Base-by-base conservation (phyloP, 1,139 yeast genomes). In the Yamadazyma blattariae region DNA sequence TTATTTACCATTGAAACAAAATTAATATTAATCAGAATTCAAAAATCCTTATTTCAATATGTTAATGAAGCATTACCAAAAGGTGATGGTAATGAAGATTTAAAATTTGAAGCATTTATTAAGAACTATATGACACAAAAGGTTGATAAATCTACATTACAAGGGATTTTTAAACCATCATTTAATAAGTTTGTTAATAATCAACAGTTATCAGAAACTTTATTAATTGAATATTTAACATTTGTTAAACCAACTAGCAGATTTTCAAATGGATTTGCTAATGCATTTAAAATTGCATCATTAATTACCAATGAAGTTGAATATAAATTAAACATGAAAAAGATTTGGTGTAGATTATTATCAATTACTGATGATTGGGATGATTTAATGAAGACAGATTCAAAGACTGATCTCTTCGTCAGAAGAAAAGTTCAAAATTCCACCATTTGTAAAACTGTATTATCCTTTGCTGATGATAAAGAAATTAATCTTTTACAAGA, bases 311-410 rank as follows among this genome's bases (percentile, higher is more conserved):
- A 61, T 39, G 64, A 61, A 29, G 35, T 43, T 7, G 27, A 45
- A 8, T 57, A 50, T 38, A 51, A 49, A 29, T 44, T 47, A 21
- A 54, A 52, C 29, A 40, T 56, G n/a, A 50, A 50, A 30, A 51
- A 70, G 12, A 61, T 82, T 2, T 84, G 94, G 92, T 64, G 79
- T 47, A 66, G 92, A 40, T 65, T 83, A 31, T 59, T 84, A 8
- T 48, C 61, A 2, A 49, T 78, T n/a, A 67, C 74, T 1, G 82
- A 79, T 45, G 75, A 79, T 45, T 81, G 88, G 86, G 41, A 52
- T 6, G 50, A 54, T 11, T 52, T 77, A 16, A 56, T 63, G n/a
- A 57, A 64, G 21, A 64, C 71, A 9, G 57, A 61, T 21, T 62
- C 62, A 35, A 60, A 67, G 36, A 59, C 74, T 5, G 79, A 77